Evolutionary conservation across 257 asterid genomes (phyloP), one percentile per base, ranked within the genome.

Genomic region (Capsicum rhomboideum): DNA sequence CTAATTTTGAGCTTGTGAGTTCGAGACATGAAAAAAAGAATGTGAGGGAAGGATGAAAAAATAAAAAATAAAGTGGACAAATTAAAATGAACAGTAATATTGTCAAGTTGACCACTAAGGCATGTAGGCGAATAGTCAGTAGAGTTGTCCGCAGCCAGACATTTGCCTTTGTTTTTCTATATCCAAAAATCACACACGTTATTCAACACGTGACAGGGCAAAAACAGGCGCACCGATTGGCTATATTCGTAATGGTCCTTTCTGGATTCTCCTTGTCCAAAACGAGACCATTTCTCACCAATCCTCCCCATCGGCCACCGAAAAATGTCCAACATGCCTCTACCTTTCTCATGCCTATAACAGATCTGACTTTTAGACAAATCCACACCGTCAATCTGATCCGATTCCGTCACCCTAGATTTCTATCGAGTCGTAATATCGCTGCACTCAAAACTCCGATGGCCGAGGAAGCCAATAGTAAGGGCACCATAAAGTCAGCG

Each of bases 401-500:
- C 71, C 80, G 85, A 81, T 86, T 84, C 82, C 82, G 66, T 69
- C 88, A 68, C 55, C 67, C 63, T 61, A 81, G 84, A 26, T 37
- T 84, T 44, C 78, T 72, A 29, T 83, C 67, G n/a, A 37, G 21
- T 85, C 46, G 79, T 83, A 75, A 18, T 67, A 2, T 68, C 69
- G 34, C 86, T 67, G 66, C 87, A 42, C 44, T 9, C 56, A 78
- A 80, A 31, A 82, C 31, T 78, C 78, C 77, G 28, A 91, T 91
- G 94, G 91, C 93, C 17, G 90, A 89, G 10, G 86, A 86, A 77
- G 61, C 85, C 31, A 88, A 83, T 49, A 88, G 49, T 28, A 83
- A n/a, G 11, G 82, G 50, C 31, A 44, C 84, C 50, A 46, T 71
- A 8, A 72, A 85, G 78, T 54, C 86, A 9, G 28, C 78, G 84